Evolutionary conservation across 306 rosid genomes (phyloP), one percentile per base, ranked within the genome.

Genomic region (Begonia masoniana): DNA sequence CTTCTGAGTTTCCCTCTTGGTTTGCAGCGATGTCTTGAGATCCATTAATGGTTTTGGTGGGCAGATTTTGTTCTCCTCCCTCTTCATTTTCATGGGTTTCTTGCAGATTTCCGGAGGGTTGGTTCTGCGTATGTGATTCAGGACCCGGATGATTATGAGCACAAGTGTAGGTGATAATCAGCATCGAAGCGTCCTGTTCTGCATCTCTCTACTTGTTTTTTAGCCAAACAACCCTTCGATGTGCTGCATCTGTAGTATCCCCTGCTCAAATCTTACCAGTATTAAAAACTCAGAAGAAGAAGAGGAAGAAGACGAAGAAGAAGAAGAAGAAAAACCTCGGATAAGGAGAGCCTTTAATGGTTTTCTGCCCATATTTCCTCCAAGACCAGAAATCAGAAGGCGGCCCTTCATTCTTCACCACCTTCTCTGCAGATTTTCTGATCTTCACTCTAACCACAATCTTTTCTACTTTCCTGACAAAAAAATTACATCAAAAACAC

Each of bases 291-390:
- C 15, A 10, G 49, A 11, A 45, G 13, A 3, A 10, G n/a, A n/a
- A 10, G 13, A 43, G n/a, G 35, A 15, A 10, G 52, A 69, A 57
- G 31, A 47, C 31, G 23, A 56, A 41, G 2, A 39, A 54, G 6
- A 35, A 16, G n/a, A 47, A 55, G 49, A 61, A 61, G 41, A 57
- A 19, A 43, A 61, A 87, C 97, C 97, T 82, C 66, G 97, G 97
- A 76, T 80, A 72, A 61, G 97, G 95, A 66, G 97, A 84, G 41
- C 97, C 97, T 54, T 88, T 88, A 51, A 88, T 88, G 14, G 97
- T 94, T 46, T 88, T 88, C 49, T 88, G 97, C 57, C 97, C 97
- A 78, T 88, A 88, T 74, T 84, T 88, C 67, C 97, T 88, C 97
- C 97, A 88, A 57, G 97, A 88, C 97, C 97, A 84, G 41, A 71